Evolutionary conservation across 1,139 yeast species (phyloP), one percentile per base, ranked within the genome.

Genomic region (Suhomyces terraborum): DNA sequence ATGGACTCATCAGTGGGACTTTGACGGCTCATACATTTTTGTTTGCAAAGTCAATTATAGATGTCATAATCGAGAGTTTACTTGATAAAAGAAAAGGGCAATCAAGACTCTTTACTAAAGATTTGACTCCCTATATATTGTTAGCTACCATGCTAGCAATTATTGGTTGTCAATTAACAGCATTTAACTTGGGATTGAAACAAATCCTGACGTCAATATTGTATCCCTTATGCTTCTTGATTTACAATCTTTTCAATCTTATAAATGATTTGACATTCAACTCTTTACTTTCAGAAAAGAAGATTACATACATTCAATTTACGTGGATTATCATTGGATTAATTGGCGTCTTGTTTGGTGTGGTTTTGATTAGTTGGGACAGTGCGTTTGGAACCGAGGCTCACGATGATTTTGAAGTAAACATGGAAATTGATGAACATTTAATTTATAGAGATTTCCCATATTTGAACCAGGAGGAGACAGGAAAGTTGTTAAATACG

Each of bases 21-120:
- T 67, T 88, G 38, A 85, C 95, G 0, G 95, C 96, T 0, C 95
- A 88, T 58, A 86, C 95, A 0, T 75, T 89, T 42, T 70, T 89
- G 39, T 77, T 88, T 66, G 96, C 96, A 21, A 89, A 89, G 60
- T 80, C 91, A 1, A 76, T 88, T 0, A 85, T 88, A 12, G 95
- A 88, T 54, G 79, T 85, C 14, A 61, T 84, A 4, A 58, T 80
- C 2, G 72, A 67, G 35, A 69, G 79, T 1, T 62, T 81, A 12
- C 32, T 73, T 13, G 65, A 65, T 40, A 55, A 53, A 18, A 42
- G 58, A 44, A 48, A 47, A 16, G 45, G 38, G 16, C 39, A 39
- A 8, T 29, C 37, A 7, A 32, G 38, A 36, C 49, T 58, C 26
- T 52, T 61, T 6, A 49, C 62, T 3, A 45, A 49, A 26, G 59